A percentile compares a stretch with the other conserved stretches of the same genome.
Evolutionary conservation across 169 alveolate species (phyloP).

Genomic region (Cryptosporidium meleagridis): DNA sequence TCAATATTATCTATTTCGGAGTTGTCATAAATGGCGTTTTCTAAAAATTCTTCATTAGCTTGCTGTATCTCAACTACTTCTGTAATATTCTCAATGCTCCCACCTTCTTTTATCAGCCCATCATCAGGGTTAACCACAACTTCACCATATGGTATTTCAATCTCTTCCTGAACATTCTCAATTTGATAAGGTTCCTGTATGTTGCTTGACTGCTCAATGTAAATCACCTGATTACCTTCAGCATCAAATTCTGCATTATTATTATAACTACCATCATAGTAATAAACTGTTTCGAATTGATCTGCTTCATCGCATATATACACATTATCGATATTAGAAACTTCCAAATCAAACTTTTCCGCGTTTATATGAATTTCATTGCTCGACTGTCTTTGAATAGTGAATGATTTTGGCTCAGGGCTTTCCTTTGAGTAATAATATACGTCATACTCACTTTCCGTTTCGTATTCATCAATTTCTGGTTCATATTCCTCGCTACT

Average conservation of each 20-base stretch:
- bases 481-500: constrained; percentile 15
- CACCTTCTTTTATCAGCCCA: not conserved
- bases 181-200: not conserved
- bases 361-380: constrained; percentile 11
- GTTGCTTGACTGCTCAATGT: not conserved
- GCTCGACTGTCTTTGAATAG: not conserved
- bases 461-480: constrained; percentile 20
- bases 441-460: constrained; percentile 20
- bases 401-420: not conserved
- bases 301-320: constrained; percentile 42
- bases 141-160: not conserved
- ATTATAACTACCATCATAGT: not conserved
- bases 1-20: not conserved
- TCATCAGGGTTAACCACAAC: not conserved
- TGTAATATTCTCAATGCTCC: not conserved
- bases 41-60: not conserved
- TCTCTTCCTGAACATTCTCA: not conserved
- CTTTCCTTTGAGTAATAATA: constrained; percentile 19
- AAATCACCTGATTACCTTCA: not conserved
- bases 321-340: constrained; percentile 22
- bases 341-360: constrained; percentile 1
- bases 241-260: not conserved
- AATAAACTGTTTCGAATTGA: constrained; percentile 47
- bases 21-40: not conserved
- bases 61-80: not conserved